phyloP scores from a whole-genome alignment of 371 early-diverging fungal genomes.

The Entomophthora muscae region DNA sequence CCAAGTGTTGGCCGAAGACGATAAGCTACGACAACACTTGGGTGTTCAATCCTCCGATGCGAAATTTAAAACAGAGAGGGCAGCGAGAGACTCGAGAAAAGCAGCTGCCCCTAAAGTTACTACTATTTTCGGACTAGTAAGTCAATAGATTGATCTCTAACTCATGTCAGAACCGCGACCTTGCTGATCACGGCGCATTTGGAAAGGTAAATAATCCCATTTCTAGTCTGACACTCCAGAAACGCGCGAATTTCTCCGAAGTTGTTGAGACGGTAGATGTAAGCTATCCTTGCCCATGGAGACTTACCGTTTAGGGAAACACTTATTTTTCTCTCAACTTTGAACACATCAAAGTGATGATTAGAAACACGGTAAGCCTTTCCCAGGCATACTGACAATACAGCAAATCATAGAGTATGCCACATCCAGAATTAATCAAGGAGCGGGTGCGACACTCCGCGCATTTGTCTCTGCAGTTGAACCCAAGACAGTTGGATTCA shows the following conservation, averaged over 20 bases:
- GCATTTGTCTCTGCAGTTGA: conserved; percentile 30
- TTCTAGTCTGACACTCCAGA: too few relatives aligned
- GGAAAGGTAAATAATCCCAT: neutral
- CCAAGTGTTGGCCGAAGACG: neutral
- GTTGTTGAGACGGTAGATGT: neutral
- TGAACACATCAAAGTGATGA: conserved; percentile 52
- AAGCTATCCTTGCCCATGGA: neutral
- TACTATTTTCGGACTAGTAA: neutral
- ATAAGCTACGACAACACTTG: neutral
- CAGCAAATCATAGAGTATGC: conserved; percentile 41
- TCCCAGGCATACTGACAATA: neutral
- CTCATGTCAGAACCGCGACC: neutral
- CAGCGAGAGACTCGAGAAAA: neutral
- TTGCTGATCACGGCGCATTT: neutral
- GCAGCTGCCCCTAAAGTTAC: neutral
- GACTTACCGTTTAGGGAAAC: conserved; percentile 19
- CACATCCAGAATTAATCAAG: conserved; percentile 38
- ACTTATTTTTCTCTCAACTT: conserved; percentile 49
- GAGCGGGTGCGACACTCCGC: conserved; percentile 42
- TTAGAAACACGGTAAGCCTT: conserved; percentile 43
- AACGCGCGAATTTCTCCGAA: too few relatives aligned
- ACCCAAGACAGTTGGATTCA: conserved; percentile 22
- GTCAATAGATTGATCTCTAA: too few relatives aligned
- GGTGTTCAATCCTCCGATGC: neutral
- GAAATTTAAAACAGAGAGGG: neutral